These are phyloP conservation scores for Phenoliferia sp. DNA, from an alignment of 1,284 basidiomycete genomes.

Conservation along the genomic window DNA sequence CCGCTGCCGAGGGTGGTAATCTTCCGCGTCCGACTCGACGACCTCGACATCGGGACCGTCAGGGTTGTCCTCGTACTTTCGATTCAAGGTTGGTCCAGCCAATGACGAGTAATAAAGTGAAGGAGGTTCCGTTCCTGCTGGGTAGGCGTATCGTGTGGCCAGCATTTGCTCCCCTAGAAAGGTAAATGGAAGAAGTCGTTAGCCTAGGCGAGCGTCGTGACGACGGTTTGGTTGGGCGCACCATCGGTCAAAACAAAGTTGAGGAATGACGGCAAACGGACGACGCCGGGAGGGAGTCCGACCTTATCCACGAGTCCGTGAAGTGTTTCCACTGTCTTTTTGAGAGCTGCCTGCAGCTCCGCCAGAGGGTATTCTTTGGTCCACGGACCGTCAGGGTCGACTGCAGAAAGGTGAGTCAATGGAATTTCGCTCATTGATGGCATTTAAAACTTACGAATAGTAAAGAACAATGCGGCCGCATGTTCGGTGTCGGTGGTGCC, in stretches of 20 bases:
- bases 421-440: too few species aligned
- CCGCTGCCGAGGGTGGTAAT: background rate
- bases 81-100: background rate
- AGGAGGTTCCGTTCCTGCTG: background rate
- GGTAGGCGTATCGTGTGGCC: background rate
- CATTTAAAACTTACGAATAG: too few species aligned
- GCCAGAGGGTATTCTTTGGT: background rate
- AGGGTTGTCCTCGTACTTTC: background rate
- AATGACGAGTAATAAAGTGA: background rate
- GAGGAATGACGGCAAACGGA: background rate
- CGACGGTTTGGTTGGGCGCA: too few species aligned
- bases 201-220: too few species aligned
- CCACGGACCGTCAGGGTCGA: background rate
- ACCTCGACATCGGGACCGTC: background rate
- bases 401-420: too few species aligned
- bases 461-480: background rate
- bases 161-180: background rate
- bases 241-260: background rate
- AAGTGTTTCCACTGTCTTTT: background rate
- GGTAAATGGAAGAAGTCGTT: too few species aligned
- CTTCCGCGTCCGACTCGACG: background rate
- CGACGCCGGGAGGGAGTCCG: background rate
- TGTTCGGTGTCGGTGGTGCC: background rate
- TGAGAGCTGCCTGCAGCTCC: background rate
- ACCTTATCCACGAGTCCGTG: background rate